Base-by-base conservation (phyloP, 495 filamentous ascomycete genomes). In the Mytilinidion resinicola region DNA sequence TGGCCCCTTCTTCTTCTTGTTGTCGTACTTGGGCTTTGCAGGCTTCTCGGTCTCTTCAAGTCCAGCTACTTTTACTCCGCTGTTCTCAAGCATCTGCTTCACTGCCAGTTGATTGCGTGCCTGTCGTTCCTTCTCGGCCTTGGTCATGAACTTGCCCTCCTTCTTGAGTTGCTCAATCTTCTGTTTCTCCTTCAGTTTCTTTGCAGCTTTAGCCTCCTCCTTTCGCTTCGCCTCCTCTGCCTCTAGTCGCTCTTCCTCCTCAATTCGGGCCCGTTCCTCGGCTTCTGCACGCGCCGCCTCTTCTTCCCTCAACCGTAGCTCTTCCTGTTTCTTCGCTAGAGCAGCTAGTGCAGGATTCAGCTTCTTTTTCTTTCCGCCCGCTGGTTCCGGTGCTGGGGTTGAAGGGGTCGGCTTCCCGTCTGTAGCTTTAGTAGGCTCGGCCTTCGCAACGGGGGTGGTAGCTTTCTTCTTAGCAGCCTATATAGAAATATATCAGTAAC, bases 131-230 rank as follows among this genome's bases (percentile, higher is more conserved):
- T 84, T 88, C 72, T 99, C 91, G 33, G 92, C 89, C 72, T 96
- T 93, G 61, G 91, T 96, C 59, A 96, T 77, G 65, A 90, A 91
- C 70, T 95, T 96, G 66, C 95, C 95, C 73, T 96, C 91, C 69
- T 83, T 91, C 77, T 93, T 93, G 14, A 96, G 81, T 73, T 96
- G 88, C 66, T 99, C 95, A 60, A 95, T 90, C 77, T 82, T 92
- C 73, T 96, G 88, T 73, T 87, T 95, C 70, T 99, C 95, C 73
- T 87, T 95, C 70, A 95, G 90, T 78, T 96, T 97, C 79, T 87
- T 96, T 49, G 79, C 74, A 11, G 85, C 83, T 64, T 85, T 86
- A 33, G 80, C 80, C 67, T 91, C 90, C 59, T 88, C 90, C 67
- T 76, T 84, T 59, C 78, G 82, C 71, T 78, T 84, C 68, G 78